Evolutionary conservation across 208 protist species (phyloP), one percentile per base, ranked within the genome.

Genomic region (Leishmania amazonensis): DNA sequence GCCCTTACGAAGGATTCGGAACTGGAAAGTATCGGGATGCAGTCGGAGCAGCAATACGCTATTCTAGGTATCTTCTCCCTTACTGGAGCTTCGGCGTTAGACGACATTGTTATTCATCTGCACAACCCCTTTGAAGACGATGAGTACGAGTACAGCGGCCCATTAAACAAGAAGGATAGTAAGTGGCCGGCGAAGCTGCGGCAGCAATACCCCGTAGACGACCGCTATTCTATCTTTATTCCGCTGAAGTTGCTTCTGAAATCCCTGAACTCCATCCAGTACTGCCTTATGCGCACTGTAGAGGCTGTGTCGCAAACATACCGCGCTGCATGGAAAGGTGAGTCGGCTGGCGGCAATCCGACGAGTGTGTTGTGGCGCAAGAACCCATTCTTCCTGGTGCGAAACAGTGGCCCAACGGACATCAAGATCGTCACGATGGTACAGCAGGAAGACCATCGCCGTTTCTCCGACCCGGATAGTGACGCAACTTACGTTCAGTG

Each of bases 51-150:
- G 78, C 86, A 90, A 54, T 96, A 96, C 85, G 87, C 84, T 40
- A 87, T 96, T 57, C 80, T 96, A 31, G 88, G 72, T 65, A 85
- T 96, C 64, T 89, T 93, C 58, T 87, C 85, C 38, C 85, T 96
- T 51, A 90, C 87, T 31, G 89, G 89, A 49, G 83, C 85, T 17
- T 87, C 80, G 11, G 78, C 72, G 21, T 57, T 95, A 19, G 81
- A 86, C 57, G 89, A 95, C 75, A 83, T 95, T 40, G 86, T 95
- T 1, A 75, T 95, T 0, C 88, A 93, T 67, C 76, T 95, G 42
- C 88, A 95, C 81, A 95, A 95, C 78, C 87, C 88, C n/a, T 95
- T 92, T 49, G 85, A 89, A n/a, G 85, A 91, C 57, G 89, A 90
- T 19, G 88, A 89, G 79, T 89, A 83, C 70, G 47, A 80, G 47